These are phyloP conservation scores for Mycena indigotica DNA, from an alignment of 768 basidiomycete species.

Conservation along the genomic window DNA sequence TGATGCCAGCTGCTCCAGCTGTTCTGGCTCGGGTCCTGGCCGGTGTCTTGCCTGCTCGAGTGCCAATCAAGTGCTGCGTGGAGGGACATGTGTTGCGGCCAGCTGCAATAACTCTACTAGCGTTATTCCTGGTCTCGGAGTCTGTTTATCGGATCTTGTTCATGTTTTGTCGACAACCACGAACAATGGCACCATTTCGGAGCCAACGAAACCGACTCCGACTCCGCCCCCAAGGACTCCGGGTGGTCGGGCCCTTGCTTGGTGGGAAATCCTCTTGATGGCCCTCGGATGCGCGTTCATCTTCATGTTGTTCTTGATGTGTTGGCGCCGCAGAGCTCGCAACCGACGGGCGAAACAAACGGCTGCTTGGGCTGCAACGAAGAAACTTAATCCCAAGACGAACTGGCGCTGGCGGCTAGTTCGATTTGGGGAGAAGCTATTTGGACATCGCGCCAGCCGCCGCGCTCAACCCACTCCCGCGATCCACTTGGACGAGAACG, in stretches of 20 bases:
- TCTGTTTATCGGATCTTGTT: constrained; percentile 80
- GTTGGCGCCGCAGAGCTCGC: constrained; percentile 70
- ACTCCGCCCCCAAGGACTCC: constrained; percentile 47
- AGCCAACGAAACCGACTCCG: constrained; percentile 49
- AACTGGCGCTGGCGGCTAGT: constrained; percentile 60
- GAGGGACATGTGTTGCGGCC: constrained; percentile 64
- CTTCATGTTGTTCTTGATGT: constrained; percentile 64
- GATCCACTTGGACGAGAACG: constrained; percentile 10
- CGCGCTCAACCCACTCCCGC: constrained; percentile 23
- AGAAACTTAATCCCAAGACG: constrained; percentile 48
- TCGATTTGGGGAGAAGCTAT: constrained; percentile 60
- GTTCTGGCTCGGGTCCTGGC: constrained; percentile 65
- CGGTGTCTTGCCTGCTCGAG: constrained; percentile 77
- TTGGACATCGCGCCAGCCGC: constrained; percentile 44
- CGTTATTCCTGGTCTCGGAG: constrained; percentile 70
- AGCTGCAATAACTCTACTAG: constrained; percentile 57
- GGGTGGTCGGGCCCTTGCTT: constrained; percentile 47
- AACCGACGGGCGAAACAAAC: constrained; percentile 71
- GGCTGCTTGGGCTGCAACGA: constrained; percentile 61
- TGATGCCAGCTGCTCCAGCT: constrained; percentile 78
- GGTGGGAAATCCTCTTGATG: constrained; percentile 90
- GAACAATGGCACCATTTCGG: constrained; percentile 43
- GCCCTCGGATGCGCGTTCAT: constrained; percentile 79
- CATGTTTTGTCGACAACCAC: constrained; percentile 49
- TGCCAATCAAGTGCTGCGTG: constrained; percentile 59